phyloP scores from a whole-genome alignment of 192 early-diverging fungal genomes.

The Jimgerdemannia lactiflua region DNA sequence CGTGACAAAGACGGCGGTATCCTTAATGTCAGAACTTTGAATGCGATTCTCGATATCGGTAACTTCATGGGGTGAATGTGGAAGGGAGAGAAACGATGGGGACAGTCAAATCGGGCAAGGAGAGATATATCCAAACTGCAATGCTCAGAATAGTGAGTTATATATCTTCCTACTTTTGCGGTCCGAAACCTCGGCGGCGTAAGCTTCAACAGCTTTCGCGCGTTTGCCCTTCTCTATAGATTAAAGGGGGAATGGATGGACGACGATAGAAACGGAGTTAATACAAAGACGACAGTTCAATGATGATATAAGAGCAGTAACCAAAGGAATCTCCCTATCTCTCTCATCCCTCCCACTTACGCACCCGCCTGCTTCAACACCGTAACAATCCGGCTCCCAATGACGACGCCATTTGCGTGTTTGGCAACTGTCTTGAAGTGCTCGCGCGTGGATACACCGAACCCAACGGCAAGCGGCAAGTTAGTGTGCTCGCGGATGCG shows the following conservation, averaged over 20 bases:
- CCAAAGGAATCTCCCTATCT: too few species aligned
- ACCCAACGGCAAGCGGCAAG: constrained; percentile 92
- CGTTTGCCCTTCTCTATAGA: constrained; percentile 6
- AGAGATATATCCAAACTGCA: too few species aligned
- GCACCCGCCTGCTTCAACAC: constrained; percentile 62
- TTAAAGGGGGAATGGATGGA: neutral
- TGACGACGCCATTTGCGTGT: constrained; percentile 94
- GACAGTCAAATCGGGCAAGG: too few species aligned
- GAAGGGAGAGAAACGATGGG: too few species aligned
- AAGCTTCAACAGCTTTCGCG: constrained; percentile 41
- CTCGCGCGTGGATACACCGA: constrained; percentile 88
- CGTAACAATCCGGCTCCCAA: constrained; percentile 90
- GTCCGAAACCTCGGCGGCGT: constrained; percentile 44
- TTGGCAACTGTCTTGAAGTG: constrained; percentile 85
- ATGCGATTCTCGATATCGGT: too few species aligned
- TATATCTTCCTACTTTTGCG: constrained; percentile 4
- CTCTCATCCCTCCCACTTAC: neutral
- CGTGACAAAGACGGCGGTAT: too few species aligned
- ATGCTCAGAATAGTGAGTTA: too few species aligned
- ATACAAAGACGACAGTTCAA: too few species aligned
- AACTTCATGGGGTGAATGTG: too few species aligned
- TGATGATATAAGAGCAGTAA: too few species aligned
- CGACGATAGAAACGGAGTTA: neutral
- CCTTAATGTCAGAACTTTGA: too few species aligned
- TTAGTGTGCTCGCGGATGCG: constrained; percentile 79